Evolutionary conservation across 202 grass and related monocot genomes (phyloP).

Genomic region (Panicum hallii): DNA sequence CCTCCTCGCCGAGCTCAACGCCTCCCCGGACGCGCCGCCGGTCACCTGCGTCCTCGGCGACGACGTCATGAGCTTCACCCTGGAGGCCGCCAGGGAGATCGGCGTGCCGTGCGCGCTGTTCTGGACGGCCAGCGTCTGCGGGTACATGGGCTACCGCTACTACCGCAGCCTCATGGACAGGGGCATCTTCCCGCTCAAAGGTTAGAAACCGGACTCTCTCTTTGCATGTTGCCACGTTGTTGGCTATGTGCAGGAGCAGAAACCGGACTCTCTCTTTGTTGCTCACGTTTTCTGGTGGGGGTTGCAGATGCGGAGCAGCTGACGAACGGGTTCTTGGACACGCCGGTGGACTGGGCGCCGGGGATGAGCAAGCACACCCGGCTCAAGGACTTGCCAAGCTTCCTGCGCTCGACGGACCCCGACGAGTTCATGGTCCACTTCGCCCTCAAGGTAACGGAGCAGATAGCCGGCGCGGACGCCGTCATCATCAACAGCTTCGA

Average conservation of each 20-base stretch:
- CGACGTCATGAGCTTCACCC: slow-evolving; percentile 54
- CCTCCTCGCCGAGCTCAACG: slow-evolving; percentile 56
- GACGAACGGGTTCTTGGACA: slow-evolving; percentile 59
- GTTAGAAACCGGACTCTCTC: too few species aligned
- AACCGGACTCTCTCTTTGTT: too few species aligned
- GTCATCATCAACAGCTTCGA: slow-evolving; percentile 59
- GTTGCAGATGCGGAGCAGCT: slow-evolving; percentile 51
- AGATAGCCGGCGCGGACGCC: slow-evolving; percentile 38
- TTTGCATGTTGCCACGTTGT: too few species aligned
- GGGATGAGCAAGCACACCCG: slow-evolving; percentile 59
- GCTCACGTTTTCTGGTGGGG: too few species aligned
- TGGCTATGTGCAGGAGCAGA: too few species aligned
- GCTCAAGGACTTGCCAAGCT: slow-evolving; percentile 62
- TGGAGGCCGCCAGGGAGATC: slow-evolving; percentile 58
- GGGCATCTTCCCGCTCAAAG: slow-evolving; percentile 59
- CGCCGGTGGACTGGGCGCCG: slow-evolving; percentile 45
- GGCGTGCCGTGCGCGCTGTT: slow-evolving; percentile 55
- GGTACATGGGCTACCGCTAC: slow-evolving; percentile 63
- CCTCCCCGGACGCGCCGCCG: slow-evolving; percentile 30
- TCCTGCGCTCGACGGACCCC: slow-evolving; percentile 59
- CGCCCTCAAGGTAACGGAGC: slow-evolving; percentile 41
- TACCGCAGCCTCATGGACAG: slow-evolving; percentile 50
- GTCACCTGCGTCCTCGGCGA: slow-evolving; percentile 62
- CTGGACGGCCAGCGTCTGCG: slow-evolving; percentile 64
- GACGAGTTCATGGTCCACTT: slow-evolving; percentile 47